phyloP scores from a whole-genome alignment of 345 rosid species.

The Psidium friedrichsthalianum region DNA sequence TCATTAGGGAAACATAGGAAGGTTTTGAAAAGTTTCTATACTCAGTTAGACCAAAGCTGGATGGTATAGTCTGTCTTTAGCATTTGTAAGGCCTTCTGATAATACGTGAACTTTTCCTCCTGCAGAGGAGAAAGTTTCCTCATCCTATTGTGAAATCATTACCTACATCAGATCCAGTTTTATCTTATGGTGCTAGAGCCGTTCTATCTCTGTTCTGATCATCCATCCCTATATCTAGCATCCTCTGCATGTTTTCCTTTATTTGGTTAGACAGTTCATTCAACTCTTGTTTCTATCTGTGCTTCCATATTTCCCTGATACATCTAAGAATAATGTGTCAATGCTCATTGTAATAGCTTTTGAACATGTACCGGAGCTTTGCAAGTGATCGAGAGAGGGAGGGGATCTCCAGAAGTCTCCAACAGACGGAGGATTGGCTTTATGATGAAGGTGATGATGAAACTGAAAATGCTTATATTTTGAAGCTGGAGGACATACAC shows the following conservation, averaged over 20 bases:
- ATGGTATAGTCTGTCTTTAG: not conserved
- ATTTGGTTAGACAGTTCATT: not conserved
- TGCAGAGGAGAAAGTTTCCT: not conserved
- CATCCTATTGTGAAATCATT: not conserved
- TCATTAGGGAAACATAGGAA: not conserved
- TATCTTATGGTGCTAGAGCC: not conserved
- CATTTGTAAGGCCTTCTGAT: not conserved
- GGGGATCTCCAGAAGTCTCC: slow-evolving; percentile 35
- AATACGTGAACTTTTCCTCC: not conserved
- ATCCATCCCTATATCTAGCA: not conserved
- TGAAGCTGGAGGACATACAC: slow-evolving; percentile 34
- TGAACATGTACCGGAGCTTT: slow-evolving; percentile 37
- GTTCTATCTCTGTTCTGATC: not conserved
- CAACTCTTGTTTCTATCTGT: not conserved
- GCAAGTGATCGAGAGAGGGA: slow-evolving; percentile 42
- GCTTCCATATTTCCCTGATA: not conserved
- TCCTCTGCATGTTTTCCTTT: not conserved
- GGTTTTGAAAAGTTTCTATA: not conserved
- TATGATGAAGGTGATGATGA: slow-evolving; percentile 53
- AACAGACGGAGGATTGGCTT: slow-evolving; percentile 61
- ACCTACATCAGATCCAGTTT: not conserved
- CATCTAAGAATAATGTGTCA: not conserved
- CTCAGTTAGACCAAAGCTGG: not conserved
- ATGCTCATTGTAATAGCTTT: slow-evolving; percentile 23
- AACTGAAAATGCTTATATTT: slow-evolving; percentile 31